These are phyloP conservation scores for Pseudogymnoascus sp. DNA, from an alignment of 2,329 filamentous ascomycete species.

Conservation along the genomic window DNA sequence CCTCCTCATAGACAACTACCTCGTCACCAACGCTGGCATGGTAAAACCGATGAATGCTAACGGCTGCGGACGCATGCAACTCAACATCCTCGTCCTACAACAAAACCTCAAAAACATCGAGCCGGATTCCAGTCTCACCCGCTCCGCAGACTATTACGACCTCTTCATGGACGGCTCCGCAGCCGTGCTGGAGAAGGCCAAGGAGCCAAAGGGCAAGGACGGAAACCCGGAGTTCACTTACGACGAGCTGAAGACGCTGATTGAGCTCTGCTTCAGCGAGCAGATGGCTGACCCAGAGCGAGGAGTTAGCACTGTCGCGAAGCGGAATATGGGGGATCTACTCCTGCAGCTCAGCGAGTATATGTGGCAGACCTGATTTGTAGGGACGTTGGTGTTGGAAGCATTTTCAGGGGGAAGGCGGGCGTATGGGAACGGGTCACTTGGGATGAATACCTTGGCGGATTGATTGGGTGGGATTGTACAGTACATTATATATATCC, in stretches of 20 bases:
- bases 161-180: constrained; percentile 59
- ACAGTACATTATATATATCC: constrained; percentile 8
- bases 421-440: constrained; percentile 1
- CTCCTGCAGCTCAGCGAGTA: constrained; percentile 61
- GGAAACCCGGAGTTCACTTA: constrained; percentile 47
- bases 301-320: constrained; percentile 57
- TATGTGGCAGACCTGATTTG: constrained; percentile 48
- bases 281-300: constrained; percentile 56
- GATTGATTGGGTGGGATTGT: background rate
- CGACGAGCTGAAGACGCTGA: constrained; percentile 55
- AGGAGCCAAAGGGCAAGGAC: constrained; percentile 31
- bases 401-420: background rate
- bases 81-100: constrained; percentile 90
- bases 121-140: constrained; percentile 52
- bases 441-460: background rate
- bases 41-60: constrained; percentile 76
- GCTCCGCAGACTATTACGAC: constrained; percentile 59
- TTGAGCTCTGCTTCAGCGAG: constrained; percentile 62
- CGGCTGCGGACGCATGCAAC: constrained; percentile 78
- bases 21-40: constrained; percentile 61
- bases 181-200: constrained; percentile 54
- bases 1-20: constrained; percentile 66
- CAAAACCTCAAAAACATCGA: constrained; percentile 96
- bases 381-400: background rate
- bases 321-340: constrained; percentile 62